Conservation (phyloP, 768 basidiomycete species). For the Clavulina sp. region DNA sequence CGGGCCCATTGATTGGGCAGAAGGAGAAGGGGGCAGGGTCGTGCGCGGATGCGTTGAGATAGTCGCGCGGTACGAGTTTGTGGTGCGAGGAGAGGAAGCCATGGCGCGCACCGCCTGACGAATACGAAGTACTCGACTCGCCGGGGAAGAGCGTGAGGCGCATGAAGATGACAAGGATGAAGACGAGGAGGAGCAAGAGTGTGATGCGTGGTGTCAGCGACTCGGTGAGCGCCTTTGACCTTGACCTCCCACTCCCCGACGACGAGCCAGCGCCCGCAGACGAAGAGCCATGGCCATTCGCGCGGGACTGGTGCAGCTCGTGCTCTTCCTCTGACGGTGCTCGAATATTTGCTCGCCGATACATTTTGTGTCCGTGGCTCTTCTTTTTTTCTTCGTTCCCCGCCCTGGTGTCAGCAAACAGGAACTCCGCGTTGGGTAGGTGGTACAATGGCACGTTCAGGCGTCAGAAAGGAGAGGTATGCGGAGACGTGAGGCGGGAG, state of each 20-base stretch:
- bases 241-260: too few species aligned
- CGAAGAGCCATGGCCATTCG: too few species aligned
- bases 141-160: neutral
- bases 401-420: too few species aligned
- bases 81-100: neutral
- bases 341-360: slow-evolving; percentile 1
- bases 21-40: slow-evolving; percentile 70
- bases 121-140: neutral
- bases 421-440: too few species aligned
- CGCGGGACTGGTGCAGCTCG: neutral
- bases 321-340: neutral
- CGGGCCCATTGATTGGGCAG: slow-evolving; percentile 74
- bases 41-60: slow-evolving; percentile 43
- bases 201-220: neutral
- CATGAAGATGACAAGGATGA: slow-evolving; percentile 28
- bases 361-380: too few species aligned
- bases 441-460: too few species aligned
- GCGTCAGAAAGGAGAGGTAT: too few species aligned
- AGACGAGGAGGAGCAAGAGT: slow-evolving; percentile 29
- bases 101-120: neutral
- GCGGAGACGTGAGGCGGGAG: too few species aligned
- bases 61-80: slow-evolving; percentile 44
- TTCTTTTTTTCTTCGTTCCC: too few species aligned
- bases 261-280: too few species aligned
- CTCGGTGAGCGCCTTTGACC: neutral